Percentiles rank a stretch among this genome's conserved stretches.
Conservation (phyloP, 139 green algal species). For the Coccomyxa sp. region DNA sequence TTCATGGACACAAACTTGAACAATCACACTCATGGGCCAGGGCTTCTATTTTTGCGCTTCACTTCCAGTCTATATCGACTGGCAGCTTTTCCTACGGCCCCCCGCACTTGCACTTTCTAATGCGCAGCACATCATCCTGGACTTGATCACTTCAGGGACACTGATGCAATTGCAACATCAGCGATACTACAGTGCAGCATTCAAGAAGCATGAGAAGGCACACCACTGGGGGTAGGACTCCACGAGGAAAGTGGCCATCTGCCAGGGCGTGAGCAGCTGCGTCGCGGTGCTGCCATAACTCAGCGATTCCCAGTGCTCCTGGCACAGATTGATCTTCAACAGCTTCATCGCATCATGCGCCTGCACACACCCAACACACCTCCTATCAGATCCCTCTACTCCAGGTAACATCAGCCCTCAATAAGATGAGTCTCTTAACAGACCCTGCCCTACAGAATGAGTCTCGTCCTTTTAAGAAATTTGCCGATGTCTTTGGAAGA, state of each 20-base stretch:
- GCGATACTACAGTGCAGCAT: not conserved
- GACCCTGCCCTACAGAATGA: too few species aligned
- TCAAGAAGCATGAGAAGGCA: not conserved
- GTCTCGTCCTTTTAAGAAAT: too few species aligned
- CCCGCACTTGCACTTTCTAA: too few species aligned
- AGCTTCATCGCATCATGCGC: not conserved
- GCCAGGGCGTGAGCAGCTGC: not conserved
- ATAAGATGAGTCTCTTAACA: too few species aligned
- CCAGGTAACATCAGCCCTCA: too few species aligned
- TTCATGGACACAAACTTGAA: too few species aligned
- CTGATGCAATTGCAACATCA: not conserved
- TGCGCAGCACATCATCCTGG: too few species aligned
- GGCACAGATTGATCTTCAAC: slow-evolving; percentile 1
- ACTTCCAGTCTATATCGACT: too few species aligned
- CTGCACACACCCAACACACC: not conserved
- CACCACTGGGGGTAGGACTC: not conserved
- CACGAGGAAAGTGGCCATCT: not conserved
- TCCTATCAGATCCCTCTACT: not conserved
- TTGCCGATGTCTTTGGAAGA: too few species aligned
- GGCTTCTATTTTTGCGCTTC: too few species aligned
- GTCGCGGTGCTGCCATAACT: not conserved
- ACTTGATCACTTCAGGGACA: not conserved
- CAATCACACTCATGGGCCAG: too few species aligned
- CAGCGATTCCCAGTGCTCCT: slow-evolving; percentile 5
- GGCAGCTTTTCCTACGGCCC: too few species aligned